These are phyloP conservation scores for Bassia scoparia DNA, from an alignment of 148 eudicot genomes.

Conservation along the genomic window DNA sequence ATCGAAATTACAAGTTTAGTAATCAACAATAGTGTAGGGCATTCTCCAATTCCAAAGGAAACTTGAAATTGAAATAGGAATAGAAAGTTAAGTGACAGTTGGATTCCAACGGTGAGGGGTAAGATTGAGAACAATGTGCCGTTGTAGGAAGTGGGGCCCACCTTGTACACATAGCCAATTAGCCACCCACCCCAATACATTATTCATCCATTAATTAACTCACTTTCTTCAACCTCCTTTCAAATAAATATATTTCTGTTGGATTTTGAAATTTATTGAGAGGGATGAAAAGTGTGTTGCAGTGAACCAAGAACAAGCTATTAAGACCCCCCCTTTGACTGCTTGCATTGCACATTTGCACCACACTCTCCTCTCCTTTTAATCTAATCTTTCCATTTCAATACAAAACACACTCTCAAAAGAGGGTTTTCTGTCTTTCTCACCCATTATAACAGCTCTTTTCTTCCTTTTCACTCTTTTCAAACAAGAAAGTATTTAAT, in stretches of 20 bases:
- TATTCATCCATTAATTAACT: not conserved
- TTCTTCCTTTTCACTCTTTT: slow-evolving; percentile 29
- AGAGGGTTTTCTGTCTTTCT: slow-evolving; percentile 8
- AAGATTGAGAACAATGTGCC: slow-evolving; percentile 26
- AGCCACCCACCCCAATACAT: not conserved
- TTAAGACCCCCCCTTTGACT: slow-evolving; percentile 21
- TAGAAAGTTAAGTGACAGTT: slow-evolving; percentile 20
- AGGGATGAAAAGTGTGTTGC: slow-evolving; percentile 26
- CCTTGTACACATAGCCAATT: slow-evolving; percentile 16
- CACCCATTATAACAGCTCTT: slow-evolving; percentile 17
- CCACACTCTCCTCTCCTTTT: not conserved
- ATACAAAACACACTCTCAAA: slow-evolving; percentile 1
- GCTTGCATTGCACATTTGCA: not conserved
- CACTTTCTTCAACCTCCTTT: too few relatives aligned
- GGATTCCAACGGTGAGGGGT: slow-evolving; percentile 37
- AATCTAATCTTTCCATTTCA: slow-evolving; percentile 5
- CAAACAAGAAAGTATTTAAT: not conserved
- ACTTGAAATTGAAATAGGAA: not conserved
- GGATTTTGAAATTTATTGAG: slow-evolving; percentile 51
- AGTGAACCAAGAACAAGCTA: not conserved
- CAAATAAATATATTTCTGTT: slow-evolving; percentile 27
- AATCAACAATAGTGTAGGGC: not conserved
- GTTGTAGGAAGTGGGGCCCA: slow-evolving; percentile 39
- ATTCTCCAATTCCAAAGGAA: not conserved
- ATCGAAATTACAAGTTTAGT: too few relatives aligned